phyloP scores from a whole-genome alignment of 1,284 basidiomycete genomes.

The Spongispora temasekensis region DNA sequence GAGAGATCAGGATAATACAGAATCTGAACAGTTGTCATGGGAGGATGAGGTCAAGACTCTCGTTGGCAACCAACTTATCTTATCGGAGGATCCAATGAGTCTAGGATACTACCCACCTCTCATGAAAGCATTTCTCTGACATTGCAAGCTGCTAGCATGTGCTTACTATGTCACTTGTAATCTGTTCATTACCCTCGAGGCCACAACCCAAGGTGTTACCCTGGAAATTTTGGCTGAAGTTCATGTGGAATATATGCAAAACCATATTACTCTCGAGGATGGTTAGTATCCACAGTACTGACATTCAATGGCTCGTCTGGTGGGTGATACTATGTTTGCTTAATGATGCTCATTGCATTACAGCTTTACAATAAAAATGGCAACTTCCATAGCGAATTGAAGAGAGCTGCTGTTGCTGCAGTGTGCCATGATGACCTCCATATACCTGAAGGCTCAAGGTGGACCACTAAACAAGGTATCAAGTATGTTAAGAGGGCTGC shows the following conservation, averaged over 20 bases:
- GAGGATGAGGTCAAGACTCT: background rate
- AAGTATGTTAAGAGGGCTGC: background rate
- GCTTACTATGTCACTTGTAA: background rate
- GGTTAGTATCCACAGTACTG: background rate
- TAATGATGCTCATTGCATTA: background rate
- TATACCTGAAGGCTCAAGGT: background rate
- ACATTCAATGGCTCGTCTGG: background rate
- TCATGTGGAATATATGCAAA: background rate
- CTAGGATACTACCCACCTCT: background rate
- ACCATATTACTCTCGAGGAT: background rate
- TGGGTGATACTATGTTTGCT: background rate
- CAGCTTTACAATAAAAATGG: background rate
- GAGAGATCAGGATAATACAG: background rate
- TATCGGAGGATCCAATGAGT: background rate
- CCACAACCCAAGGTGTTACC: background rate
- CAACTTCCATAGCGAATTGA: background rate
- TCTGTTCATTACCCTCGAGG: background rate
- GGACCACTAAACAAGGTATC: background rate
- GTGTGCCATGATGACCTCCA: background rate
- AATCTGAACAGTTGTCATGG: background rate
- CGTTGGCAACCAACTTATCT: background rate
- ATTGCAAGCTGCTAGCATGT: background rate
- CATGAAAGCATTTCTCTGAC: background rate
- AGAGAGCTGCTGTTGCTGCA: background rate
- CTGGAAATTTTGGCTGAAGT: background rate